Conservation (phyloP, 2,329 filamentous ascomycete species). For the Cladophialophora bantiana region DNA sequence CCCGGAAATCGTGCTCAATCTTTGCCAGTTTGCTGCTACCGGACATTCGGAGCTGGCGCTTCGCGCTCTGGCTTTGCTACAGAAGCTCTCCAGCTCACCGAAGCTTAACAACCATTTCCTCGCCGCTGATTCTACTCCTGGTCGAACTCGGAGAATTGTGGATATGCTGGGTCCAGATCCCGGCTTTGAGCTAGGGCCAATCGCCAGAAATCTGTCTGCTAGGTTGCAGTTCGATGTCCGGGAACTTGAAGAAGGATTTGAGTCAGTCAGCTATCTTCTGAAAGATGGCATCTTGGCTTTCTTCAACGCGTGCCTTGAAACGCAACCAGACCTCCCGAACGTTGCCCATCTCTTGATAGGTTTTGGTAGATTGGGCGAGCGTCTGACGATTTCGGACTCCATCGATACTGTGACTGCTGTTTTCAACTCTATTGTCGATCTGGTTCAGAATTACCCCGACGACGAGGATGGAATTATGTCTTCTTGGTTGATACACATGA, state of each 20-base stretch:
- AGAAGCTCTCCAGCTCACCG: constrained; percentile 83
- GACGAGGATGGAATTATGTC: constrained; percentile 66
- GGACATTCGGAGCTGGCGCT: constrained; percentile 82
- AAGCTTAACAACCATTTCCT: constrained; percentile 64
- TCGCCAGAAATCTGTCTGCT: constrained; percentile 73
- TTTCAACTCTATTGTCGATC: constrained; percentile 79
- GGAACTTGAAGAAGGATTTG: constrained; percentile 74
- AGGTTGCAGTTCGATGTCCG: constrained; percentile 71
- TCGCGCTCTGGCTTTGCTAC: constrained; percentile 79
- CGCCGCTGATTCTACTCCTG: constrained; percentile 23
- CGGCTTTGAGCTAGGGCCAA: constrained; percentile 72
- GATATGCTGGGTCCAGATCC: constrained; percentile 84
- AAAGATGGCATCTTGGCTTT: constrained; percentile 88
- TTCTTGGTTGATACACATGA: constrained; percentile 73
- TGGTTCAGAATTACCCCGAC: constrained; percentile 74
- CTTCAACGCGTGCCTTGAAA: constrained; percentile 77
- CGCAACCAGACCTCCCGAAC: constrained; percentile 77
- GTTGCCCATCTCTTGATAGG: constrained; percentile 91
- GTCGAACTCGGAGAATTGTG: constrained; percentile 62
- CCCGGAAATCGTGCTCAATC: constrained; percentile 76
- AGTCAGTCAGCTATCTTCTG: constrained; percentile 76
- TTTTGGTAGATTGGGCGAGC: constrained; percentile 76
- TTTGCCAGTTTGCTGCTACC: constrained; percentile 86
- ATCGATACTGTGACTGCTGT: constrained; percentile 75
- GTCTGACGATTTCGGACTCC: constrained; percentile 58